Evolutionary conservation across 345 rosid genomes (phyloP).

Genomic region (Salix suchowensis): DNA sequence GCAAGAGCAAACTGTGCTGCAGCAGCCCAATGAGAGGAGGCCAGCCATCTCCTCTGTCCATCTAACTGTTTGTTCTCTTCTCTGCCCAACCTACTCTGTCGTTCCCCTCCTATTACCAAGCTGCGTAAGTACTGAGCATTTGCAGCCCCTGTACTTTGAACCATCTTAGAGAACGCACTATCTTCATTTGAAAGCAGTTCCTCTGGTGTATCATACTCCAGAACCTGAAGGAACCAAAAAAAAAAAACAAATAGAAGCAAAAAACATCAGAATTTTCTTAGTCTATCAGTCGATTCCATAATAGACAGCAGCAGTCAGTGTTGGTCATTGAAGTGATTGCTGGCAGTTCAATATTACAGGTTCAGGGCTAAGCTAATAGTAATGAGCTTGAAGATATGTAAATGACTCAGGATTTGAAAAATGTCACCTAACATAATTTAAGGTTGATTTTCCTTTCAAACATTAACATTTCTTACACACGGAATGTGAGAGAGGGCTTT

Average conservation of each 20-base stretch:
- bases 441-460: too few relatives aligned
- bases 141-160: constrained; percentile 90
- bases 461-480: too few relatives aligned
- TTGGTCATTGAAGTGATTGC: too few relatives aligned
- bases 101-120: constrained; percentile 51
- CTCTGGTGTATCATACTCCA: constrained; percentile 82
- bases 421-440: too few relatives aligned
- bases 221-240: constrained; percentile 49
- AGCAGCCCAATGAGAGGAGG: constrained; percentile 85
- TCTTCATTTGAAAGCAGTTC: constrained; percentile 57
- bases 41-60: constrained; percentile 64
- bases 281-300: neutral
- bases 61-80: constrained; percentile 46
- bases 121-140: constrained; percentile 86
- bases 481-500: neutral
- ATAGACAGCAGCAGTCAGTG: neutral
- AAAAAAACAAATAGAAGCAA: neutral
- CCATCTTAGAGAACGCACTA: constrained; percentile 94
- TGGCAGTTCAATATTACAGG: too few relatives aligned
- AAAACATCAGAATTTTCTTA: neutral
- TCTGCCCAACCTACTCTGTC: constrained; percentile 31
- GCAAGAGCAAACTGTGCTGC: constrained; percentile 79
- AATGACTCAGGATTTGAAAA: too few relatives aligned
- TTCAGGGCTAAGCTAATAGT: too few relatives aligned
- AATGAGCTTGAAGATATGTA: too few relatives aligned